phyloP scores from a whole-genome alignment of 2,329 filamentous ascomycete genomes.

The Exophiala viscosa region DNA sequence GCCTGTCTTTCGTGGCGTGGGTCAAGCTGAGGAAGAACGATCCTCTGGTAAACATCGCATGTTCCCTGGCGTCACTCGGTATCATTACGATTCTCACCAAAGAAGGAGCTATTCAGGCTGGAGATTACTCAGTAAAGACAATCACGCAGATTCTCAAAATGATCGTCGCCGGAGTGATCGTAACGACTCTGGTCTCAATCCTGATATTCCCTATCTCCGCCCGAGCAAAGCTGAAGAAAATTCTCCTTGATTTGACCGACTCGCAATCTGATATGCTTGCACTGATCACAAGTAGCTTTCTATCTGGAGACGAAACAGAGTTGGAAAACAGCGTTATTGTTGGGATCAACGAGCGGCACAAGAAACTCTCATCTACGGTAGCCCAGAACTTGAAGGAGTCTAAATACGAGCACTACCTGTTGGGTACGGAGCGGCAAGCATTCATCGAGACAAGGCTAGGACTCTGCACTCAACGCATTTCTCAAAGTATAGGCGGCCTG shows the following conservation, averaged over 20 bases:
- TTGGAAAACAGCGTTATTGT: slow-evolving; percentile 64
- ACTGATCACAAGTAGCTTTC: slow-evolving; percentile 75
- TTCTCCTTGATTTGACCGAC: slow-evolving; percentile 69
- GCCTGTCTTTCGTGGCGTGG: slow-evolving; percentile 84
- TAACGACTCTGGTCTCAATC: slow-evolving; percentile 70
- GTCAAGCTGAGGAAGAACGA: slow-evolving; percentile 75
- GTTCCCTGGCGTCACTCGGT: slow-evolving; percentile 79
- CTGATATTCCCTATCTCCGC: slow-evolving; percentile 76
- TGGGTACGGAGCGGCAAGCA: slow-evolving; percentile 76
- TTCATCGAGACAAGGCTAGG: slow-evolving; percentile 73
- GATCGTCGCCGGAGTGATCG: slow-evolving; percentile 71
- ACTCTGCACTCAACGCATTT: slow-evolving; percentile 76
- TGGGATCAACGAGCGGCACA: slow-evolving; percentile 61
- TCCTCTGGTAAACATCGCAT: slow-evolving; percentile 77
- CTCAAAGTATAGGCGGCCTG: slow-evolving; percentile 85
- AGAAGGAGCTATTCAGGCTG: slow-evolving; percentile 79
- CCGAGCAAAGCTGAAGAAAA: slow-evolving; percentile 66
- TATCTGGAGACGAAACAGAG: slow-evolving; percentile 77
- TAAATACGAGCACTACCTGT: slow-evolving; percentile 80
- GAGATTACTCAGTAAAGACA: slow-evolving; percentile 76
- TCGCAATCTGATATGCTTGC: slow-evolving; percentile 77
- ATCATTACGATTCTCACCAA: slow-evolving; percentile 89
- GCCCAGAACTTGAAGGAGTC: slow-evolving; percentile 77
- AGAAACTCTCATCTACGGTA: slow-evolving; percentile 64
- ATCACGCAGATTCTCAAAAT: slow-evolving; percentile 80